These are phyloP conservation scores for Entoloma clypeatum DNA, from an alignment of 1,284 basidiomycete species.

Conservation along the genomic window DNA sequence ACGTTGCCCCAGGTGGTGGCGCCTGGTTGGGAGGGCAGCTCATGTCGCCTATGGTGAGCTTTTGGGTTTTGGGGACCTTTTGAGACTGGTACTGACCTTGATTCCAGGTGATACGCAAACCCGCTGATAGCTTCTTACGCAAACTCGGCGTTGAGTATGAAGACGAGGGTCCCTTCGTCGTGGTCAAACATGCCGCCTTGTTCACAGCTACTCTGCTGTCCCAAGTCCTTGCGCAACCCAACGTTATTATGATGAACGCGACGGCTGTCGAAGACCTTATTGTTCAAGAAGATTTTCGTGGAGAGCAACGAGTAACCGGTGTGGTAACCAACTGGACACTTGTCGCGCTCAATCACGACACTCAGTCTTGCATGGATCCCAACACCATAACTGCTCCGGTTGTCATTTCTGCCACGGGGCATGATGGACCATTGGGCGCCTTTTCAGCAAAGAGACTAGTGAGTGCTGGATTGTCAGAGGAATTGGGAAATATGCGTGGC, in stretches of 20 bases:
- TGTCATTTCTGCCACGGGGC: constrained; percentile 67
- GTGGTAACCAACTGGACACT: constrained; percentile 87
- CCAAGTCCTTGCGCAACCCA: constrained; percentile 69
- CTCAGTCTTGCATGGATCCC: constrained; percentile 85
- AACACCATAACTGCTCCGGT: constrained; percentile 80
- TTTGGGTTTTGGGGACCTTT: background rate
- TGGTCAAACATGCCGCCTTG: constrained; percentile 78
- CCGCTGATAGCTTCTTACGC: constrained; percentile 69
- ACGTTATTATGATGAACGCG: constrained; percentile 75
- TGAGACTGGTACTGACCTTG: background rate
- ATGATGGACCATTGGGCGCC: constrained; percentile 84
- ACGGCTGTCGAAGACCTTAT: constrained; percentile 78
- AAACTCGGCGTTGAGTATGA: constrained; percentile 78
- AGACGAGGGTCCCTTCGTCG: constrained; percentile 78
- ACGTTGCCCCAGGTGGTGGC: constrained; percentile 78
- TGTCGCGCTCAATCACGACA: constrained; percentile 78
- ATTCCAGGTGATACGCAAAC: constrained; percentile 71
- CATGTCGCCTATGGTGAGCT: constrained; percentile 74
- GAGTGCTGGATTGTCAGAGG: constrained; percentile 70
- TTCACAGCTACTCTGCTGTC: constrained; percentile 81
- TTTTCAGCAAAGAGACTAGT: constrained; percentile 83
- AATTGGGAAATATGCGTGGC: constrained; percentile 80
- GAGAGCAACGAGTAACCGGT: constrained; percentile 70
- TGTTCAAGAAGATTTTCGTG: constrained; percentile 57
- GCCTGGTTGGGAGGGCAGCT: constrained; percentile 82